Percentiles rank a stretch among this genome's conserved stretches.
These are phyloP conservation scores for Mortierella hygrophila DNA, from an alignment of 192 early-diverging fungal species.

Conservation along the genomic window DNA sequence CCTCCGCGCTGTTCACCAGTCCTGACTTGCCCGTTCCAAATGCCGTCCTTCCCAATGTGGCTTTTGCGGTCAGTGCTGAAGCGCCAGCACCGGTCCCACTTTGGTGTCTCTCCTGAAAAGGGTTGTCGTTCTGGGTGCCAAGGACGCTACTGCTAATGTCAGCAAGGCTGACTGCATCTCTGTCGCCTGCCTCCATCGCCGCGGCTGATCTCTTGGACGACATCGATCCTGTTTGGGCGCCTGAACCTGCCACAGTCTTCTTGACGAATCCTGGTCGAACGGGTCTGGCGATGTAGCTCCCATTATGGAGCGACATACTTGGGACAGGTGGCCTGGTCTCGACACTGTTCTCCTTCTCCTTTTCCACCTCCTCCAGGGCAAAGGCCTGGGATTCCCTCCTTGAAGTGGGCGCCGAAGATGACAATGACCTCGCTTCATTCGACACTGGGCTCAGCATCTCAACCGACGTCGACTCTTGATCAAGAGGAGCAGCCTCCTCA, in stretches of 20 bases:
- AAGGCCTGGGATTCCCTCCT: constrained; percentile 16
- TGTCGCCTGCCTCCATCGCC: constrained; percentile 20
- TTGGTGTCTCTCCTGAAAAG: not conserved
- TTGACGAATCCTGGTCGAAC: constrained; percentile 9
- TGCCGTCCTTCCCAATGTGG: not conserved
- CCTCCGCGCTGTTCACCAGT: constrained; percentile 25
- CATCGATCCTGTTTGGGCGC: not conserved
- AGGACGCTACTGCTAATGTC: constrained; percentile 21
- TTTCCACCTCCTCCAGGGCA: constrained; percentile 6
- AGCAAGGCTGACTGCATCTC: not conserved
- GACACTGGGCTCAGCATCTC: not conserved
- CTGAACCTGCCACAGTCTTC: not conserved
- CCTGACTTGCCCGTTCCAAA: constrained; percentile 47
- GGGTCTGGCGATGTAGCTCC: not conserved
- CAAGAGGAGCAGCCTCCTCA: not conserved
- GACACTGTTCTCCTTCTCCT: constrained; percentile 29
- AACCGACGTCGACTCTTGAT: not conserved
- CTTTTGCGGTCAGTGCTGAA: not conserved
- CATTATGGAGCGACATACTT: not conserved
- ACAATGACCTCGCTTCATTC: not conserved
- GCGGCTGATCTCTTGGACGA: constrained; percentile 35
- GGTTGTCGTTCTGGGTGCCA: not conserved
- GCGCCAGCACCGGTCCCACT: not conserved
- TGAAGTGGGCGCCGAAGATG: constrained; percentile 6
- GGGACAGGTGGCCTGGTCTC: not conserved